Base-by-base conservation (phyloP, 2,329 filamentous ascomycete species). In the Aspergillus sclerotialis region DNA sequence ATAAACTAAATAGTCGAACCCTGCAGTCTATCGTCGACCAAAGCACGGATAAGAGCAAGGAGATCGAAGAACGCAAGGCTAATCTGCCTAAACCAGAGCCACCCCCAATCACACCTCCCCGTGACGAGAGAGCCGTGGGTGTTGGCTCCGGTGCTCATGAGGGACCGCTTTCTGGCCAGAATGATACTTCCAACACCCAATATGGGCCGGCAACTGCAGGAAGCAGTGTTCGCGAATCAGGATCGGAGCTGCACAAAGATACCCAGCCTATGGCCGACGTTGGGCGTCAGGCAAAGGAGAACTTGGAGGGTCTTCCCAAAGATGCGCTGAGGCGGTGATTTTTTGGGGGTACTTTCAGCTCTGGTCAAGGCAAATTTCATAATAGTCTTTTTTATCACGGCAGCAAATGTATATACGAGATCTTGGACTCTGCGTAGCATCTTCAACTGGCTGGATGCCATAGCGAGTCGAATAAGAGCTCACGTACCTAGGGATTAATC, bases 51-150 rank as follows among this genome's bases (percentile, higher is more conserved):
- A 85, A 84, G 61, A 56, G 68, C 44, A 68, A 81, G 36, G 67
- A 82, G 61, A 82, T 89, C 56, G 75, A 80, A 33, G 64, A 83
- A 60, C 71, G 71, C 52, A 72, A 81, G 64, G 65, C 78, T 58
- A 86, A 87, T 63, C 79, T 93, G 19, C 83, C 84, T 33, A 75
- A 89, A 32, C 86, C 85, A 12, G 83, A 90, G 2, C 72, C 89
- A 46, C 85, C 85, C 14, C 83, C 84, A 1, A 66, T 64, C 12
- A 65, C 77, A n/a, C 82, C 82, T 4, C 84, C 92, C 69, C 88
- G 78, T 73, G 78, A 90, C 50, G 71, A 70, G 18, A 66, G 75
- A 42, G 84, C 67, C 37, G 78, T 84, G 54, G 82, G 85, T 53
- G 77, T 84, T 30, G 81, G 82, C 44, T 76, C 78, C 24, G 81